Base-by-base conservation (phyloP, 176 grass and related monocot genomes). In the Musa beccarii region DNA sequence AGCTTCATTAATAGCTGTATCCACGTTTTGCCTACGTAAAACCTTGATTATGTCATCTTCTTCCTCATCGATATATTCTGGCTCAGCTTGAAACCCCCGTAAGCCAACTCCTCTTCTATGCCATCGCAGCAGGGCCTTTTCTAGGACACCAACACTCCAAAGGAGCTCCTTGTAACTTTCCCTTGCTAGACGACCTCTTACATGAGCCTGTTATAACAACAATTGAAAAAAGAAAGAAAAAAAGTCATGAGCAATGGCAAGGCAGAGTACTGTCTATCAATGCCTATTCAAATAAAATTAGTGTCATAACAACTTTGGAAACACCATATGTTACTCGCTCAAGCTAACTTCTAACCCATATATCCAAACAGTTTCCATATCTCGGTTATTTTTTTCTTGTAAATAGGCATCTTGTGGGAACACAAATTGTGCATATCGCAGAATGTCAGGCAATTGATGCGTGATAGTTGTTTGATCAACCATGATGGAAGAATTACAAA, bases 41-140 rank as follows among this genome's bases (percentile, higher is more conserved):
- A 80, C 81, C 66, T 72, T 80, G 59, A 84, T 24, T 24, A 99
- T 79, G 52, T 92, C 91, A 9, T 80, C 84, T 67, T 86, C 86
- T 54, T 84, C 84, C 72, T 83, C 54, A 50, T 99, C 82, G 12
- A 92, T 83, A 22, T 34, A 53, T 90, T 87, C 86, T 22, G 73
- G 78, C 26, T 55, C 75, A 67, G 84, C 69, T 53, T 56, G 87
- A 77, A 87, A 89, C 10, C 79, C 86, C 17, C 88, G 80, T 65
- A 92, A 85, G 20, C 96, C 91, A 76, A 88, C 85, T 49, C 96
- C 84, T 74, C 82, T 79, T 10, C 84, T 84, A 62, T 66, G 72
- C 96, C 96, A 99, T 66, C 91, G 78, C 51, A 95, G 66, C 82
- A 91, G 76, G 16, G 79, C 74, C 80, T 99, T 99, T 69, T 99